A percentile compares a stretch with the other conserved stretches of the same genome.
Evolutionary conservation across 2,329 filamentous ascomycete genomes (phyloP).

Genomic region (Decorospora gaudefroyi): DNA sequence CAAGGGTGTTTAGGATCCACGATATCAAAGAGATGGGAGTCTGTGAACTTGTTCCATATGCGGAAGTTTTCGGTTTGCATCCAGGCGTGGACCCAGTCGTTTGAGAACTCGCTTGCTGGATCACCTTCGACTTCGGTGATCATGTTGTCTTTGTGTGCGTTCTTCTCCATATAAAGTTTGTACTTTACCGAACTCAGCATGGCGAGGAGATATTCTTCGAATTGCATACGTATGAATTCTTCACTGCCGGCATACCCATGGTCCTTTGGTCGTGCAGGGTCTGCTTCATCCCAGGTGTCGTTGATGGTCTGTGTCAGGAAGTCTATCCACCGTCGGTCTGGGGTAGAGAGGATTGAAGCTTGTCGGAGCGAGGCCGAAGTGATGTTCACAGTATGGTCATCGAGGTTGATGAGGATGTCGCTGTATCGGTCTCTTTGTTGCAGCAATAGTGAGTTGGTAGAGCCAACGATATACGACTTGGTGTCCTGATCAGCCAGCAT

Average conservation of each 20-base stretch:
- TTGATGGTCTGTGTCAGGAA: slow-evolving; percentile 90
- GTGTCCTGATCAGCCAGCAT: slow-evolving; percentile 90
- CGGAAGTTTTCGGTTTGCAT: slow-evolving; percentile 85
- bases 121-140: slow-evolving; percentile 74
- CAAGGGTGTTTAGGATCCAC: slow-evolving; percentile 92
- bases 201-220: slow-evolving; percentile 92
- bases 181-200: slow-evolving; percentile 90
- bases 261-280: slow-evolving; percentile 87
- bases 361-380: slow-evolving; percentile 76
- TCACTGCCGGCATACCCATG: slow-evolving; percentile 95
- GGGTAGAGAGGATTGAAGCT: slow-evolving; percentile 77
- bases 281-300: slow-evolving; percentile 92
- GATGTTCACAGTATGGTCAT: slow-evolving; percentile 84
- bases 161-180: slow-evolving; percentile 58
- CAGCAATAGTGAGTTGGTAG: slow-evolving; percentile 89
- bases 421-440: slow-evolving; percentile 96
- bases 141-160: slow-evolving; percentile 61
- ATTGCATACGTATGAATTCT: slow-evolving; percentile 95
- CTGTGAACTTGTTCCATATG: slow-evolving; percentile 74
- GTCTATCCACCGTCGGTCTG: slow-evolving; percentile 95
- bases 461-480: slow-evolving; percentile 96
- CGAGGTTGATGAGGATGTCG: slow-evolving; percentile 94
- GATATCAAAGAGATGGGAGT: slow-evolving; percentile 90
- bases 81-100: slow-evolving; percentile 88
- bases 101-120: slow-evolving; percentile 79